Evolutionary conservation across 2,329 filamentous ascomycete species (phyloP), one percentile per base, ranked within the genome.

Genomic region (Fusarium nygamai): DNA sequence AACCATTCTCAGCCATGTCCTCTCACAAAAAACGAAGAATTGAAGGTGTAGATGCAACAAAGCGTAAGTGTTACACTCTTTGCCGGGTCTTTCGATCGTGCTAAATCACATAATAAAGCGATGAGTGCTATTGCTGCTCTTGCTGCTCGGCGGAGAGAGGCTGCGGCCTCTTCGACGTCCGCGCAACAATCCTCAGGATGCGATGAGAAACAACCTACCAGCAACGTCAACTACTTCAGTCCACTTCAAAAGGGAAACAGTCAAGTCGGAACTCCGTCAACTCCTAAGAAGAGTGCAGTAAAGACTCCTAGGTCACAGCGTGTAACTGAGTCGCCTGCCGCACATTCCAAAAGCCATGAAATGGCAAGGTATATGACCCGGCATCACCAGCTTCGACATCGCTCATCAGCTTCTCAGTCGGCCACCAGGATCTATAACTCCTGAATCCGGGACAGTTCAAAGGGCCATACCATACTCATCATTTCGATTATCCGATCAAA

Each of bases 401-500:
- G 29, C 71, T 76, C 39, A 67, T 50, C 31, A 33, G 27, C 29
- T 41, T 50, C 39, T n/a, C 17, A 78, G 76, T 34, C 51, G 46
- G 14, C 48, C 31, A 24, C 7, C 48, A 10, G 46, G 44, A 14
- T 54, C 46, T 33, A 16, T 22, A 24, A 63, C 43, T 13, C 41
- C 47, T 3, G 76, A 77, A 17, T 12, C 27, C 3, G 43, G 29
- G 22, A 61, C 66, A 16, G 39, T 60, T 20, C 69, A 61, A 51
- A 57, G 64, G 50, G 41, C 68, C n/a, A 69, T 73, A 8, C 82
- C 84, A 27, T 83, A 87, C 61, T 86, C 86, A 1, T 86, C 87
- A 1, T 88, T 88, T 60, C 83, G 80, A 29, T 82, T 85, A 6
- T 84, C 76, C 29, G 85, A 86, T 66, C 81, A 82, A 46, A 90